These are phyloP conservation scores for Primulina tabacum DNA, from an alignment of 257 asterid species.

Conservation along the genomic window DNA sequence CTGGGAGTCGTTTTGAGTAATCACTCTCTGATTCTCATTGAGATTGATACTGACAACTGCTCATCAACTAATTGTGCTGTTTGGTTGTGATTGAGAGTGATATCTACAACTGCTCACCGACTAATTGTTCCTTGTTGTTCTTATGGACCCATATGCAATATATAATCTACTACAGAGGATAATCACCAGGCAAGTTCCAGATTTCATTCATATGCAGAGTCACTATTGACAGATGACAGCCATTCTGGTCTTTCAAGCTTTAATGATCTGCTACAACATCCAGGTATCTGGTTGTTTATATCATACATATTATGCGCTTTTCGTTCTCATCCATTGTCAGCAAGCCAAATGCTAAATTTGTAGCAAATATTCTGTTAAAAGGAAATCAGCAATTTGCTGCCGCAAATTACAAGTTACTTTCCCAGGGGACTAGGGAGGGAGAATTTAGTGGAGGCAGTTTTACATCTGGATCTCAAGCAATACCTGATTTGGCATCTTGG, in stretches of 20 bases:
- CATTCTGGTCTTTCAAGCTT: slow-evolving; percentile 51
- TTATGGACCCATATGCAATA: slow-evolving; percentile 19
- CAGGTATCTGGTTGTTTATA: slow-evolving; percentile 44
- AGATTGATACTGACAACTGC: slow-evolving; percentile 7
- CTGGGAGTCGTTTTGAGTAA: background rate
- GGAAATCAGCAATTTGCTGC: slow-evolving; percentile 42
- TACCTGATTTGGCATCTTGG: slow-evolving; percentile 52
- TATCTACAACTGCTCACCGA: slow-evolving; percentile 9
- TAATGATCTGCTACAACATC: slow-evolving; percentile 38
- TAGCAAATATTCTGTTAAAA: slow-evolving; percentile 14
- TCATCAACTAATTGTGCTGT: slow-evolving; percentile 13
- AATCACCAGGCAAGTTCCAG: slow-evolving; percentile 60
- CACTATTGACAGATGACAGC: slow-evolving; percentile 43
- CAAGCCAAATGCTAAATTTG: slow-evolving; percentile 2
- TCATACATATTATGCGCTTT: slow-evolving; percentile 22
- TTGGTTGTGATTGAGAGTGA: slow-evolving; percentile 9
- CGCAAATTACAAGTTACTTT: slow-evolving; percentile 39
- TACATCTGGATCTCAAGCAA: slow-evolving; percentile 37
- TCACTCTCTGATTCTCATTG: slow-evolving; percentile 1
- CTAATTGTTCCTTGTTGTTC: slow-evolving; percentile 21
- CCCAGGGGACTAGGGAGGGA: slow-evolving; percentile 32
- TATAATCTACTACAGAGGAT: slow-evolving; percentile 49
- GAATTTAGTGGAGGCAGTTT: slow-evolving; percentile 35
- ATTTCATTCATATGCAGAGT: slow-evolving; percentile 52
- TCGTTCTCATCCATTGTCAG: slow-evolving; percentile 13